phyloP scores from a whole-genome alignment of 1,139 yeast genomes.

The Lodderomyces pseudojiufengensis region DNA sequence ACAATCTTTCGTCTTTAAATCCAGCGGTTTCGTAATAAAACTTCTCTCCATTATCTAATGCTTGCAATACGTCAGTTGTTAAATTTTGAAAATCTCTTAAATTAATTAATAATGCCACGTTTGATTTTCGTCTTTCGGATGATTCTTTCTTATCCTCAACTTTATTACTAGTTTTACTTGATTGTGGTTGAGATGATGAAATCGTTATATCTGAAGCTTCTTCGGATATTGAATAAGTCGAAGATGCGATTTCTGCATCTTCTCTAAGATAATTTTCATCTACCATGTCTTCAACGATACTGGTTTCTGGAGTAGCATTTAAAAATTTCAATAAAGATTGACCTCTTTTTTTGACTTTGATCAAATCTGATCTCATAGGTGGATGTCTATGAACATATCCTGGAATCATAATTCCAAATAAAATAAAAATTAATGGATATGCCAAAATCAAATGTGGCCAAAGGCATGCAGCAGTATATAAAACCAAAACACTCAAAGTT shows the following conservation, averaged over 20 bases:
- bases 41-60: conserved; percentile 51
- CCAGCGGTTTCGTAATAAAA: conserved; percentile 65
- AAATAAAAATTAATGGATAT: conserved; percentile 56
- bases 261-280: conserved; percentile 19
- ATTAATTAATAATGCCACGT: conserved; percentile 47
- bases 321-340: conserved; percentile 52
- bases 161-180: conserved; percentile 1
- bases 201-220: conserved; percentile 10
- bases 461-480: conserved; percentile 57
- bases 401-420: conserved; percentile 63
- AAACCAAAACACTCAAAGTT: conserved; percentile 49
- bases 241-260: conserved; percentile 11
- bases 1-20: conserved; percentile 64
- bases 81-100: conserved; percentile 63
- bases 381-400: conserved; percentile 75
- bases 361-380: conserved; percentile 39
- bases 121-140: conserved; percentile 28
- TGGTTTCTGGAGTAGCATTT: conserved; percentile 38
- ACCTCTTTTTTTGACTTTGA: conserved; percentile 50
- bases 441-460: conserved; percentile 69
- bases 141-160: conserved; percentile 18
- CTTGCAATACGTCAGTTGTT: conserved; percentile 52
- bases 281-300: conserved; percentile 36
- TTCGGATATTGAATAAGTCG: conserved; percentile 10
- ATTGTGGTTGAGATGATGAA: conserved; percentile 7